These are phyloP conservation scores for Aspergillus campestris DNA, from an alignment of 495 filamentous ascomycete genomes.

Conservation along the genomic window DNA sequence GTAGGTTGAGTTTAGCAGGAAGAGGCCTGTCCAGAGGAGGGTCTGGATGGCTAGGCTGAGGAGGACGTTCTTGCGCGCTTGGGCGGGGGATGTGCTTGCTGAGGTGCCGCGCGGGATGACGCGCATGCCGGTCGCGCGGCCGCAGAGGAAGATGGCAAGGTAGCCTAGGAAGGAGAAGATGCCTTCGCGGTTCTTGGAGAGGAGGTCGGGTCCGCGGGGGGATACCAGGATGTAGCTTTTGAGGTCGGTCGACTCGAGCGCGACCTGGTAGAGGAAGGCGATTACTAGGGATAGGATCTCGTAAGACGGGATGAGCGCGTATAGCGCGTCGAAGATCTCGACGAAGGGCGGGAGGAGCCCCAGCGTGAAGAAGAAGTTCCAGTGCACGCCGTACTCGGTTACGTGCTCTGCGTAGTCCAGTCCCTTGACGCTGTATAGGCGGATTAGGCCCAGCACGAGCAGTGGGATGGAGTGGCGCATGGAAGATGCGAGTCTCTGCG, in stretches of 20 bases:
- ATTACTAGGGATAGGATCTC: conserved; percentile 61
- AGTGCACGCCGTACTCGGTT: conserved; percentile 96
- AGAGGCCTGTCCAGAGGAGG: conserved; percentile 57
- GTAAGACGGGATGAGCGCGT: conserved; percentile 57
- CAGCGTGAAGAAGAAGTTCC: conserved; percentile 99
- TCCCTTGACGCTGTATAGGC: conserved; percentile 84
- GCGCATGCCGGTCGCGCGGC: conserved; percentile 71
- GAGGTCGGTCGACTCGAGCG: conserved; percentile 66
- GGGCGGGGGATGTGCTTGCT: conserved; percentile 26
- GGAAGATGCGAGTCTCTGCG: conserved; percentile 49
- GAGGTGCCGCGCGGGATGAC: conserved; percentile 56
- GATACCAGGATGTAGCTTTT: conserved; percentile 81
- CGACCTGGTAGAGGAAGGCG: conserved; percentile 57
- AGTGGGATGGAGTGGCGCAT: conserved; percentile 76
- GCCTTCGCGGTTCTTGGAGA: conserved; percentile 89
- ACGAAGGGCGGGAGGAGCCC: conserved; percentile 83
- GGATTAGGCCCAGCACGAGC: conserved; percentile 68
- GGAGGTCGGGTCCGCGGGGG: conserved; percentile 57
- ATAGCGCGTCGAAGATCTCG: conserved; percentile 66
- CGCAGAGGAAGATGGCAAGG: conserved; percentile 87
- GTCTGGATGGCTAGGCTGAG: conserved; percentile 51
- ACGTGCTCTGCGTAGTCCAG: conserved; percentile 96
- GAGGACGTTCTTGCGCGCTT: conserved; percentile 46
- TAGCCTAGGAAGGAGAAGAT: conserved; percentile 91
- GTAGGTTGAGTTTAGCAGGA: conserved; percentile 55